Evolutionary conservation across 176 grass and related monocot species (phyloP).

Genomic region (Saccharum spontaneum): DNA sequence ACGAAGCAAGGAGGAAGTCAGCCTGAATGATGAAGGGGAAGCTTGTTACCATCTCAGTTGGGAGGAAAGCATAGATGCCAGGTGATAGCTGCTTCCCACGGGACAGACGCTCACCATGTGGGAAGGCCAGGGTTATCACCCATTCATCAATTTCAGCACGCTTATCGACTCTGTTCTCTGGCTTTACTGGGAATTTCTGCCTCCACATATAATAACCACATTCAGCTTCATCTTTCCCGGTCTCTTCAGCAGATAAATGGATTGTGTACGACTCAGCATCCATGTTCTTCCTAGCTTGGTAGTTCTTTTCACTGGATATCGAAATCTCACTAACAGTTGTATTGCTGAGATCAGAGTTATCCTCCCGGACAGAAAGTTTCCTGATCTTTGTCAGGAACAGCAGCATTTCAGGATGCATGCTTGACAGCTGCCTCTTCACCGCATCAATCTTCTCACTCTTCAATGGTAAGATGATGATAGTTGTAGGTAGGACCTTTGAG

Average conservation of each 20-base stretch:
- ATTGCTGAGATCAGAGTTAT: not conserved
- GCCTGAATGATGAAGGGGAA: slow-evolving; percentile 84
- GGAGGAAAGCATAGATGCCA: slow-evolving; percentile 70
- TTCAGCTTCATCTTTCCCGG: slow-evolving; percentile 33
- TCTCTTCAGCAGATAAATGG: slow-evolving; percentile 47
- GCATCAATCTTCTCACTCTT: slow-evolving; percentile 56
- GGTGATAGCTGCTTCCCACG: slow-evolving; percentile 20
- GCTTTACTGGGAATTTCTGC: slow-evolving; percentile 68
- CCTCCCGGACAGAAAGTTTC: slow-evolving; percentile 47
- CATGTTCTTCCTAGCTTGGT: slow-evolving; percentile 43
- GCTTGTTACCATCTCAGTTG: slow-evolving; percentile 68
- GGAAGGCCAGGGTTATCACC: slow-evolving; percentile 71
- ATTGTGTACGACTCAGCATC: slow-evolving; percentile 57
- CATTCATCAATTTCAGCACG: slow-evolving; percentile 64
- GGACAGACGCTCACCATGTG: slow-evolving; percentile 43
- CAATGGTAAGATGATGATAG: slow-evolving; percentile 61
- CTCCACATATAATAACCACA: slow-evolving; percentile 83
- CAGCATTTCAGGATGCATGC: slow-evolving; percentile 70
- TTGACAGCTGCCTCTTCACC: slow-evolving; percentile 72
- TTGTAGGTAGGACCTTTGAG: slow-evolving; percentile 55
- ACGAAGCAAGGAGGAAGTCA: slow-evolving; percentile 73
- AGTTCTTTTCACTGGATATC: slow-evolving; percentile 64
- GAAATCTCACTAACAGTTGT: slow-evolving; percentile 44
- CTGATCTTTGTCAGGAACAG: slow-evolving; percentile 73
- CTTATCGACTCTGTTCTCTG: slow-evolving; percentile 59